Conservation (phyloP, 768 basidiomycete species). For the Trametes sanguinea region DNA sequence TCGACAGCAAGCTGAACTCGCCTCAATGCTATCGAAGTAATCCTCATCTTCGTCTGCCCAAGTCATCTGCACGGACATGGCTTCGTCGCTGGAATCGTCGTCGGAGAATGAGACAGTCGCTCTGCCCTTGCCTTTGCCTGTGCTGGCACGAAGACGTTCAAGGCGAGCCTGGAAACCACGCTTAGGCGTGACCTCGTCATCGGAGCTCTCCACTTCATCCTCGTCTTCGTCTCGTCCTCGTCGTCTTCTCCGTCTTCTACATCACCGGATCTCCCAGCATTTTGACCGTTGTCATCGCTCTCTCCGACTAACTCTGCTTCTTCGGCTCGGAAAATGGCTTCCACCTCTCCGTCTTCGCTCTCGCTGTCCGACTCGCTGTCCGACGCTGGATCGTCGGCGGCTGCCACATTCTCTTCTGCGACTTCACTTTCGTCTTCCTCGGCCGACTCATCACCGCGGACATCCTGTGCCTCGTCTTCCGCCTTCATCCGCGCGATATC, state of each 20-base stretch:
- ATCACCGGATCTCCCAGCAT: constrained; percentile 13
- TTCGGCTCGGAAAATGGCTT: constrained; percentile 27
- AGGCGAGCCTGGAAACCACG: constrained; percentile 41
- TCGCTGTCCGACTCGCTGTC: constrained; percentile 21
- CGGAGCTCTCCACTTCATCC: constrained; percentile 35
- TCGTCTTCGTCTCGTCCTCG: constrained; percentile 26
- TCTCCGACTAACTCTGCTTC: constrained; percentile 21
- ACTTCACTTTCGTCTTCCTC: neutral
- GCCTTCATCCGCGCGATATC: constrained; percentile 50
- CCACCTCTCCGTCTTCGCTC: constrained; percentile 15
- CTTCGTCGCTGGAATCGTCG: constrained; percentile 31
- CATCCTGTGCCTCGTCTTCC: constrained; percentile 38
- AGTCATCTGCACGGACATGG: constrained; percentile 28
- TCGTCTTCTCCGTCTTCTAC: constrained; percentile 21
- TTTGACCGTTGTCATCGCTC: constrained; percentile 18
- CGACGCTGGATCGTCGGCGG: constrained; percentile 26
- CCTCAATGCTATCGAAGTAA: constrained; percentile 56
- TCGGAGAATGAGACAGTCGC: constrained; percentile 29
- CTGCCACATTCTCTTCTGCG: neutral
- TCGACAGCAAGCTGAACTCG: constrained; percentile 32
- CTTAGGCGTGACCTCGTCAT: constrained; percentile 40
- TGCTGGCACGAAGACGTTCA: constrained; percentile 33
- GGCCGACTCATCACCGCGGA: constrained; percentile 10
- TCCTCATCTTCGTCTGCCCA: constrained; percentile 61
- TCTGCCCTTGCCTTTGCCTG: constrained; percentile 33